Base-by-base conservation (phyloP, 257 asterid species). In the Forsythia viridissima region DNA sequence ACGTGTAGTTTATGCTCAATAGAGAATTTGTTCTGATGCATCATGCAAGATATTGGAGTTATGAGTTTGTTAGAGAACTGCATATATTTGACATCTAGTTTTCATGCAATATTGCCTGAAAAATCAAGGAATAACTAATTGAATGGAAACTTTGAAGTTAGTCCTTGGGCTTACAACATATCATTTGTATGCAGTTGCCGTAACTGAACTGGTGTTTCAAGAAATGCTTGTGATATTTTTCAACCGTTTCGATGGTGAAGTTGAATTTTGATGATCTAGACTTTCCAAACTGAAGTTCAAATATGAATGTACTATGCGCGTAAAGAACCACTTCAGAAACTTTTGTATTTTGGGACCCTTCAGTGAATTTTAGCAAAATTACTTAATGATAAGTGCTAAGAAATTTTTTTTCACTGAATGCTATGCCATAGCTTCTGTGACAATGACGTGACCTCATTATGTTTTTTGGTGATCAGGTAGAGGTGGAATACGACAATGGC, bases 401-500 rank as follows among this genome's bases (percentile, higher is more conserved):
- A n/a, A 39, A 5, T 11, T 2, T 4, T 6, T 71, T 71, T 46
- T 6, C 30, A 36, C 39, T 6, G n/a, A 57, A 63, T 8, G 40
- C 13, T 63, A 21, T 63, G 39, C 38, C 57, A 24, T 61, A 40
- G 55, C 52, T 65, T 44, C 73, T 57, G 72, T 51, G 51, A 51
- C 12, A n/a, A 75, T 71, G 39, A n/a, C 8, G 38, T 75, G 38
- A 34, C 24, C 39, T 13, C 8, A 10, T 30, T 46, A 20, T 43
- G 9, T 20, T 57, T 63, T 69, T 51, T 13, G 44, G 51, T 67
- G 76, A 37, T 81, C 86, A 92, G 98, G 93, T 90, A 51, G 94
- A 89, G 87, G 94, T 90, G 84, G 90, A 90, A 81, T 94, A 85
- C 76, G 88, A 84, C 57, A 85, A 94, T 80, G 91, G 88, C 37